Percentiles rank a stretch among this genome's conserved stretches.
These are phyloP conservation scores for Erodium maritimum DNA, from an alignment of 345 rosid species.

Conservation along the genomic window DNA sequence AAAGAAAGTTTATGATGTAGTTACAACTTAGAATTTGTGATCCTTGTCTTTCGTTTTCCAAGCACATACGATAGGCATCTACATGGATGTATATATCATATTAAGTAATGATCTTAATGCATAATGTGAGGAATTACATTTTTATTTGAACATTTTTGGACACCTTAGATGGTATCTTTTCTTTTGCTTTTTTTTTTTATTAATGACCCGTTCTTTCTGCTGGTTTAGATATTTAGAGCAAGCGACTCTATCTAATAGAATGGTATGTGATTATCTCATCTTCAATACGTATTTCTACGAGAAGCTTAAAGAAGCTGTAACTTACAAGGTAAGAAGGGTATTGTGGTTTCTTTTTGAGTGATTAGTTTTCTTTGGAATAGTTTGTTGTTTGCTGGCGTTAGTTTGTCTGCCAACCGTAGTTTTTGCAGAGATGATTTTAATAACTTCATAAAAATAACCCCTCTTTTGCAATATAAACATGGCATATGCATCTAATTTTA, in stretches of 20 bases:
- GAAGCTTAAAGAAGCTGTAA: slow-evolving; percentile 69
- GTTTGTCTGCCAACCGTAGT: neutral
- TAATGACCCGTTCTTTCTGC: slow-evolving; percentile 9
- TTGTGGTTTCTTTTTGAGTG: slow-evolving; percentile 2
- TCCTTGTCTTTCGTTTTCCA: neutral
- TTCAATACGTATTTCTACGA: slow-evolving; percentile 80
- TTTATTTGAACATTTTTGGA: neutral
- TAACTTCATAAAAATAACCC: neutral
- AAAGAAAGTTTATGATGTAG: no score
- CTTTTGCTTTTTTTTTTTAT: neutral
- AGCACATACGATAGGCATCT: neutral
- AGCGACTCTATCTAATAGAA: slow-evolving; percentile 32
- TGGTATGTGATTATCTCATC: slow-evolving; percentile 45
- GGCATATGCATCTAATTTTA: neutral
- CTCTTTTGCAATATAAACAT: neutral
- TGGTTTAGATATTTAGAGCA: slow-evolving; percentile 60
- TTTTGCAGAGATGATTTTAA: slow-evolving; percentile 2
- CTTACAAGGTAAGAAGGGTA: slow-evolving; percentile 42
- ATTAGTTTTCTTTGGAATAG: slow-evolving; percentile 2
- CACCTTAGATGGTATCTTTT: neutral
- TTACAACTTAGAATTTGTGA: no score
- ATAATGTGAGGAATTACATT: neutral
- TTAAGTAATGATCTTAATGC: neutral
- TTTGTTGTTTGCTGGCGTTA: neutral
- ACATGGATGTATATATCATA: no score